These are phyloP conservation scores for Pleurotus ostreatus DNA, from an alignment of 768 basidiomycete species.

Conservation along the genomic window DNA sequence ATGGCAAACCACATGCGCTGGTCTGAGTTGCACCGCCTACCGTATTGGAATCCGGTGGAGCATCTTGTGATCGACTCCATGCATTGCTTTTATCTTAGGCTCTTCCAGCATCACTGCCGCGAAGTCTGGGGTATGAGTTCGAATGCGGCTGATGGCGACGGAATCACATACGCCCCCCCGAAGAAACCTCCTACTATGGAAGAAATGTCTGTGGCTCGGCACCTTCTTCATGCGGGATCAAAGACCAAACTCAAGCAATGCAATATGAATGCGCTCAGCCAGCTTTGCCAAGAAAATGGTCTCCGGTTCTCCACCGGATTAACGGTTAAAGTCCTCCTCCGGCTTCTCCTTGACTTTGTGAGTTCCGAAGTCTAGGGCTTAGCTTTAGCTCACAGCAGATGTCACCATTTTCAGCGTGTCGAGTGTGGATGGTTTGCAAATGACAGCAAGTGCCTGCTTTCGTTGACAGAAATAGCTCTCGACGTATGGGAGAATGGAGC, in stretches of 20 bases:
- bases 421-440: background rate
- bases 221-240: background rate
- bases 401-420: background rate
- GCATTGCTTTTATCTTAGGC: slow-evolving; percentile 8
- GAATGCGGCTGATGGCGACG: background rate
- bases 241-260: background rate
- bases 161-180: background rate
- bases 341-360: background rate
- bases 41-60: slow-evolving; percentile 9
- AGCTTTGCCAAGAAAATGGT: background rate
- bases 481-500: too few species aligned
- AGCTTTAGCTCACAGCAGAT: background rate
- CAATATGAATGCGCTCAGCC: background rate
- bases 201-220: background rate
- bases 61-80: slow-evolving; percentile 7
- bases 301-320: background rate
- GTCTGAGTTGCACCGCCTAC: slow-evolving; percentile 9
- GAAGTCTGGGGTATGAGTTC: slow-evolving; percentile 8
- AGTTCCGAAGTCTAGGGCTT: background rate
- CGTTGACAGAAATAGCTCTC: too few species aligned
- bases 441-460: background rate
- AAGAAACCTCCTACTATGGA: too few species aligned
- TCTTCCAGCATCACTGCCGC: slow-evolving; percentile 2
- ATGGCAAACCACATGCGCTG: background rate
- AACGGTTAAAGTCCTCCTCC: background rate